Percentiles rank a stretch among this genome's conserved stretches.
phyloP scores from a whole-genome alignment of 2,329 filamentous ascomycete species.

The Ciborinia camelliae region DNA sequence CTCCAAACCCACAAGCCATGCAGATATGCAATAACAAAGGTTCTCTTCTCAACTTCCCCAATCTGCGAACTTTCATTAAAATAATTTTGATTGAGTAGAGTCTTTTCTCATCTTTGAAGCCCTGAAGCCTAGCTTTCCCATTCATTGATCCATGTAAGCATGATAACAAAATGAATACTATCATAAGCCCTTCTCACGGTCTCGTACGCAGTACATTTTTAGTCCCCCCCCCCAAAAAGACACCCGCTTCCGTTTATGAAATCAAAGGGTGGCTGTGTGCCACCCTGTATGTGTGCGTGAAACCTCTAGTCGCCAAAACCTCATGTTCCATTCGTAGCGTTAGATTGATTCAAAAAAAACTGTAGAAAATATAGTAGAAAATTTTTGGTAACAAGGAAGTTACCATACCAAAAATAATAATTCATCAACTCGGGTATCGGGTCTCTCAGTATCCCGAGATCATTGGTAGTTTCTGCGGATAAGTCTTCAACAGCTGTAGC shows the following conservation, averaged over 20 bases:
- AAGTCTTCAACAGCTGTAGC: not conserved
- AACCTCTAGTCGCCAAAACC: not conserved
- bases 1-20: not conserved
- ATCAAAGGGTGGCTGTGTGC: conserved; percentile 3
- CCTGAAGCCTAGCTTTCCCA: not conserved
- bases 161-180: not conserved
- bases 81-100: not conserved
- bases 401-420: not conserved
- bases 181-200: conserved; percentile 30
- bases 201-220: conserved; percentile 3
- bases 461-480: not conserved
- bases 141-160: not conserved
- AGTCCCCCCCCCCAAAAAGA: conserved; percentile 1
- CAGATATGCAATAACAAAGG: not conserved
- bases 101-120: not conserved
- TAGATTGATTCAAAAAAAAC: not conserved
- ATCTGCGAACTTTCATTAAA: not conserved
- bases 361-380: not conserved
- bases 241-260: conserved; percentile 3
- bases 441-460: not conserved
- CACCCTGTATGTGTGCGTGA: conserved; percentile 16
- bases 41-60: not conserved
- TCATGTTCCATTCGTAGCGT: not conserved
- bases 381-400: not conserved
- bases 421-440: not conserved